Percentiles rank a stretch among this genome's conserved stretches.
These are phyloP conservation scores for Hemileccinum impolitum DNA, from an alignment of 768 basidiomycete species.

Conservation along the genomic window DNA sequence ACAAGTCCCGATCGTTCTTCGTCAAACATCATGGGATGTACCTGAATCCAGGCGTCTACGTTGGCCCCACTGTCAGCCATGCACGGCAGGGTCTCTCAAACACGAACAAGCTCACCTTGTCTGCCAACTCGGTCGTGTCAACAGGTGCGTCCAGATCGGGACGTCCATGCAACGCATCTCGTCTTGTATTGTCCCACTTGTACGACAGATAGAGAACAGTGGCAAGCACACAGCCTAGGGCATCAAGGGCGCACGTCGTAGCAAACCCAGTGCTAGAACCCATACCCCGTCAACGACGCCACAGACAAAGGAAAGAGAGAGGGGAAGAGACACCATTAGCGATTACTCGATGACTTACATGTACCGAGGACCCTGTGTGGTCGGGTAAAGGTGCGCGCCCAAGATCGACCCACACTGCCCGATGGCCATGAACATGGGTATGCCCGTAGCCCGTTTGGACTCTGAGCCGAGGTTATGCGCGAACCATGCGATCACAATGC, in stretches of 20 bases:
- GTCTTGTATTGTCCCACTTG: conserved; percentile 52
- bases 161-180: conserved; percentile 52
- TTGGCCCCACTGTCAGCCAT: neutral
- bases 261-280: conserved; percentile 48
- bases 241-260: conserved; percentile 39
- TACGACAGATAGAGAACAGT: conserved; percentile 59
- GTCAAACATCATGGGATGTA: conserved; percentile 15
- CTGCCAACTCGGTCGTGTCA: conserved; percentile 63
- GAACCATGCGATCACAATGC: conserved; percentile 74
- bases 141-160: conserved; percentile 45
- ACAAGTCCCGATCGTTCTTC: too few species aligned
- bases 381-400: conserved; percentile 73
- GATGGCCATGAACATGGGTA: conserved; percentile 77
- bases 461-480: conserved; percentile 78
- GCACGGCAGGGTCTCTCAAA: too few species aligned
- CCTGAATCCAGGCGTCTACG: conserved; percentile 18
- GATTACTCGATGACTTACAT: conserved; percentile 39
- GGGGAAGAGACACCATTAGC: too few species aligned
- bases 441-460: conserved; percentile 71
- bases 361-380: conserved; percentile 60
- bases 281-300: neutral
- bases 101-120: conserved; percentile 44
- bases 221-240: conserved; percentile 23
- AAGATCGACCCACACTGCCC: conserved; percentile 75
- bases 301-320: neutral